Evolutionary conservation across 768 basidiomycete genomes (phyloP).

Genomic region (Xerocomus brunneocitrinus): DNA sequence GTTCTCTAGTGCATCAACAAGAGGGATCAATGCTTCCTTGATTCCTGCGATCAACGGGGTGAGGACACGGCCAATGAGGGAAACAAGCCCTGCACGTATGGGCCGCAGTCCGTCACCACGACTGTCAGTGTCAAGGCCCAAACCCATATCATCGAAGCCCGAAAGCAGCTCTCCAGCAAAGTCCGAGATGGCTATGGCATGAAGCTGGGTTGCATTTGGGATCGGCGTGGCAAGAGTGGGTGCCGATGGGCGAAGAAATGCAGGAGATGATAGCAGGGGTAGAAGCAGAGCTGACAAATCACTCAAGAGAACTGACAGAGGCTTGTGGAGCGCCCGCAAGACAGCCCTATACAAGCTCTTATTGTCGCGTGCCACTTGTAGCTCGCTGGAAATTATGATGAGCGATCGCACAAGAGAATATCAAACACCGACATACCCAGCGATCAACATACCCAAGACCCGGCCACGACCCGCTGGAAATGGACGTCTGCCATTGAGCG

Average conservation of each 20-base stretch:
- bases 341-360: slow-evolving; percentile 64
- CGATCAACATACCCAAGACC: slow-evolving; percentile 62
- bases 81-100: slow-evolving; percentile 67
- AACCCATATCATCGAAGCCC: slow-evolving; percentile 59
- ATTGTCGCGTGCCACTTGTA: slow-evolving; percentile 60
- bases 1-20: slow-evolving; percentile 59
- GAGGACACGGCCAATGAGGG: slow-evolving; percentile 60
- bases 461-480: slow-evolving; percentile 72
- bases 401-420: slow-evolving; percentile 12
- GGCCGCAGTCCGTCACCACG: slow-evolving; percentile 66
- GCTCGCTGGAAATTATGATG: slow-evolving; percentile 46
- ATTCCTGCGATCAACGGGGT: slow-evolving; percentile 61
- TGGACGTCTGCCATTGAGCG: slow-evolving; percentile 61
- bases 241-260: slow-evolving; percentile 50
- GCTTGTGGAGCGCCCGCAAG: slow-evolving; percentile 68
- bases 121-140: slow-evolving; percentile 57
- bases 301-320: slow-evolving; percentile 67
- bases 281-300: slow-evolving; percentile 66
- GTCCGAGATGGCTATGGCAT: slow-evolving; percentile 62
- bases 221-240: slow-evolving; percentile 48
- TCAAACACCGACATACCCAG: slow-evolving; percentile 48
- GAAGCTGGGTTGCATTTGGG: slow-evolving; percentile 62
- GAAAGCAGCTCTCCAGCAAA: slow-evolving; percentile 74
- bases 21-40: slow-evolving; percentile 54
- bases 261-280: slow-evolving; percentile 60